Base-by-base conservation (phyloP, 805 yeast species). In the Candida ficus region DNA sequence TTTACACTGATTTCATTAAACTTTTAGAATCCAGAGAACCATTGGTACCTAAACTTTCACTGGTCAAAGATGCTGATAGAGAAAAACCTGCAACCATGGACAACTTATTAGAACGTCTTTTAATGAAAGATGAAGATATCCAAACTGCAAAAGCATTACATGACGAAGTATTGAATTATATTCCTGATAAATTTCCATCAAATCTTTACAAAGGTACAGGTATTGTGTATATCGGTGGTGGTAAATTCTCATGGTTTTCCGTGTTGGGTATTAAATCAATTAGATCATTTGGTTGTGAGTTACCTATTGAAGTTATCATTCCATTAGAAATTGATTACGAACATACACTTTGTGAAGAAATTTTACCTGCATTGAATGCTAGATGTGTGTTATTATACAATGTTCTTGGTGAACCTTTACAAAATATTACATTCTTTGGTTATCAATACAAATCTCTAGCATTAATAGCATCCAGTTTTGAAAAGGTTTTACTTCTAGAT, bases 291-390 rank as follows among this genome's bases (percentile, higher is more conserved):
- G 88, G 91, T 4, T 77, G 84, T 3, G 70, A 68, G 11, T 60
- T 83, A 28, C 96, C 96, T 0, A 77, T 89, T 17, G 96, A 89
- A 66, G 83, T 89, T 10, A 72, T 86, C 48, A 76, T 89, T 48
- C 95, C 95, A 9, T 71, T 75, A 28, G 64, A 70, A 18, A 73
- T 72, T 22, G 93, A 84, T 53, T 83, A 77, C 52, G 42, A 18
- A 26, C 13, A 16, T 16, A 17, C 16, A 7, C 4, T 29, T 5
- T 29, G 31, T 29, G 31, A 16, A 9, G 9, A 9, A 10, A 23
- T 23, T 10, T 29, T 29, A 16, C 19, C 17, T 16, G 7, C 31
- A 10, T 29, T 14, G 13, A 17, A 17, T 29, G 31, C 31, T 9
- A 29, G 12, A 17, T 29, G 31, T 16, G 5, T 29, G 17, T 3